Evolutionary conservation across 768 basidiomycete species (phyloP), one percentile per base, ranked within the genome.

Genomic region (Lyophyllum semitale): DNA sequence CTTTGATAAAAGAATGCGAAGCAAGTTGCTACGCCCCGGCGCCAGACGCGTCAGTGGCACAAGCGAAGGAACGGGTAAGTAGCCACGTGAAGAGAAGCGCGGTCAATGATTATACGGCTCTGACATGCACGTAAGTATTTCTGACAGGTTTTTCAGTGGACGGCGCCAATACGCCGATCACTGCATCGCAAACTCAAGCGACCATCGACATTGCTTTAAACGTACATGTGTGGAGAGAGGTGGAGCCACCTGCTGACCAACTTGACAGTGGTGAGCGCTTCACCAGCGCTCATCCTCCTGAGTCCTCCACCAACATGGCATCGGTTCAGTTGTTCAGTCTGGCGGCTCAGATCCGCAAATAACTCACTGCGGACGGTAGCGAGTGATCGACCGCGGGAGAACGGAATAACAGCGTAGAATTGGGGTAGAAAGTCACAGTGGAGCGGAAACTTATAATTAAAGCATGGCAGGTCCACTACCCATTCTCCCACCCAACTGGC

Each of bases 361-460:
- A 38, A 38, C n/a, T n/a, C n/a, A n/a, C n/a, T n/a, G n/a, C n/a
- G n/a, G 37, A 15, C 11, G 37, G 9, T 13, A n/a, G n/a, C n/a
- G n/a, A n/a, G 37, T 29, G 41, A 43, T 43, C 40, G 51, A 27
- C n/a, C 41, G 51, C 41, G 51, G 42, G 32, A 52, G 30, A 52
- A 52, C n/a, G 51, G 29, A 52, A 45, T 43, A 20, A 12, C 23
- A 17, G 12, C 12, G 26, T 25, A 17, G 27, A 42, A n/a, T n/a
- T n/a, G n/a, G n/a, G n/a, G n/a, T n/a, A n/a, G n/a, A n/a, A n/a
- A n/a, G n/a, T n/a, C n/a, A 32, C 32, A 22, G 41, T 44, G 41
- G 40, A 32, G 26, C 40, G 17, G 27, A 38, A 9, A 1, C 17
- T n/a, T n/a, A n/a, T n/a, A 30, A 33, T 25, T 29, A 17, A 29